A percentile compares a stretch with the other conserved stretches of the same genome.
Evolutionary conservation across 345 rosid genomes (phyloP).

Genomic region (Linum usitatissimum): DNA sequence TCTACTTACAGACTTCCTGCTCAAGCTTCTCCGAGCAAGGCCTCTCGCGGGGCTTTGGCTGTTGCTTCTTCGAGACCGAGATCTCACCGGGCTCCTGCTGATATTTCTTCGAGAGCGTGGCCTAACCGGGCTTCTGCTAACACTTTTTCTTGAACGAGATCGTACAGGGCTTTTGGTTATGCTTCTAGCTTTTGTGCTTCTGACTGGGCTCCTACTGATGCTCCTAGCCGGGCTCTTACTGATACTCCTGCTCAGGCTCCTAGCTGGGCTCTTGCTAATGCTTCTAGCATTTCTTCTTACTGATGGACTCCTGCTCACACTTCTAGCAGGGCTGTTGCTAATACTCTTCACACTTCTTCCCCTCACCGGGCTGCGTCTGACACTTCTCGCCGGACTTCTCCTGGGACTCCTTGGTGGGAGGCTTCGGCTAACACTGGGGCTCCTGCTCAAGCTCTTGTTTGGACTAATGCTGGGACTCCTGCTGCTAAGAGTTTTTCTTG

Average conservation of each 20-base stretch:
- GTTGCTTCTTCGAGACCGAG: constrained; percentile 2
- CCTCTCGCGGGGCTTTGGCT: constrained; percentile 28
- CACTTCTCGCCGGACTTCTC: constrained; percentile 25
- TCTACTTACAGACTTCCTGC: constrained; percentile 10
- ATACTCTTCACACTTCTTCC: constrained; percentile 20
- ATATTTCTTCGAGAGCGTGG: constrained; percentile 24
- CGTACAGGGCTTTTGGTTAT: constrained; percentile 28
- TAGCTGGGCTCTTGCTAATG: constrained; percentile 37
- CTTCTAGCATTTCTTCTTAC: constrained; percentile 24
- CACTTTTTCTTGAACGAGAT: constrained; percentile 33
- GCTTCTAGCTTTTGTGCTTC: constrained; percentile 26
- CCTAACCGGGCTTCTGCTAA: constrained; percentile 36
- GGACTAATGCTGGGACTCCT: constrained; percentile 61
- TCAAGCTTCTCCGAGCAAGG: constrained; percentile 8
- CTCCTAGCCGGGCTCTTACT: constrained; percentile 43
- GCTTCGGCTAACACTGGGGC: constrained; percentile 26
- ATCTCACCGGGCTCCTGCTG: constrained; percentile 21
- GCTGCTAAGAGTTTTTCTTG: constrained; percentile 45
- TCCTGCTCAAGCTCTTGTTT: constrained; percentile 27
- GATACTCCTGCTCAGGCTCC: constrained; percentile 32
- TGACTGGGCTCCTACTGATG: constrained; percentile 42
- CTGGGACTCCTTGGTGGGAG: constrained; percentile 29
- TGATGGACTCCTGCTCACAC: constrained; percentile 34
- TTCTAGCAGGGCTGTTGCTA: constrained; percentile 38
- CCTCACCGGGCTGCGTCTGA: constrained; percentile 17